Percentiles rank a stretch among this genome's conserved stretches.
phyloP scores from a whole-genome alignment of 192 early-diverging fungal species.

The Mortierella antarctica region DNA sequence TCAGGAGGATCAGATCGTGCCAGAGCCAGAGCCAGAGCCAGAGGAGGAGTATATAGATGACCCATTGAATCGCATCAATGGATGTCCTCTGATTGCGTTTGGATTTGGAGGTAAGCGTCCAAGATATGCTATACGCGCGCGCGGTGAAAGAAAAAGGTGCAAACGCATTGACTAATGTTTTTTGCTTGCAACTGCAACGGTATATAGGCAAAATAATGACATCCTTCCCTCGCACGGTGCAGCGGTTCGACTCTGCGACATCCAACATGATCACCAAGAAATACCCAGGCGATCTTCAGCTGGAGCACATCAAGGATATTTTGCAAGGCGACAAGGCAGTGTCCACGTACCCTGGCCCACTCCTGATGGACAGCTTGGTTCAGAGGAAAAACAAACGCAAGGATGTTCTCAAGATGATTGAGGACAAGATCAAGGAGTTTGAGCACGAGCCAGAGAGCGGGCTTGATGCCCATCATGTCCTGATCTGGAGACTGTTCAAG shows the following conservation, averaged over 20 bases:
- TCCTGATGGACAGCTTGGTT: conserved; percentile 63
- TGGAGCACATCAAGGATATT: conserved; percentile 59
- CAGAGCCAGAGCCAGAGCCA: conserved; percentile 30
- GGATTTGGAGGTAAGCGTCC: conserved; percentile 72
- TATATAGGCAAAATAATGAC: conserved; percentile 64
- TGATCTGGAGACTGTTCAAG: conserved; percentile 74
- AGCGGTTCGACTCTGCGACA: conserved; percentile 50
- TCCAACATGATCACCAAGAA: conserved; percentile 44
- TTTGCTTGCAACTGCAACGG: neutral
- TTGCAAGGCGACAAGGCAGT: conserved; percentile 51
- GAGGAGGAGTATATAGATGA: conserved; percentile 47
- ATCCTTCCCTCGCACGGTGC: conserved; percentile 72
- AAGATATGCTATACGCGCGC: too few relatives aligned
- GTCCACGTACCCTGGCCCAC: conserved; percentile 62
- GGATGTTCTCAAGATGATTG: conserved; percentile 55
- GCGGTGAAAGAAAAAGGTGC: too few relatives aligned
- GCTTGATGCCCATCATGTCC: conserved; percentile 33
- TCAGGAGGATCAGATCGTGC: conserved; percentile 31
- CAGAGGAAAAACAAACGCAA: conserved; percentile 62
- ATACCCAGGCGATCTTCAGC: conserved; percentile 59
- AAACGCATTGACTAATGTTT: neutral
- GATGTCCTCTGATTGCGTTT: conserved; percentile 73
- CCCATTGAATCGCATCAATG: conserved; percentile 56
- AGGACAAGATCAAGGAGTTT: conserved; percentile 41
- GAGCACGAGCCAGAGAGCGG: conserved; percentile 16